These are phyloP conservation scores for Dioszegia hungarica DNA, from an alignment of 768 basidiomycete genomes.

Conservation along the genomic window DNA sequence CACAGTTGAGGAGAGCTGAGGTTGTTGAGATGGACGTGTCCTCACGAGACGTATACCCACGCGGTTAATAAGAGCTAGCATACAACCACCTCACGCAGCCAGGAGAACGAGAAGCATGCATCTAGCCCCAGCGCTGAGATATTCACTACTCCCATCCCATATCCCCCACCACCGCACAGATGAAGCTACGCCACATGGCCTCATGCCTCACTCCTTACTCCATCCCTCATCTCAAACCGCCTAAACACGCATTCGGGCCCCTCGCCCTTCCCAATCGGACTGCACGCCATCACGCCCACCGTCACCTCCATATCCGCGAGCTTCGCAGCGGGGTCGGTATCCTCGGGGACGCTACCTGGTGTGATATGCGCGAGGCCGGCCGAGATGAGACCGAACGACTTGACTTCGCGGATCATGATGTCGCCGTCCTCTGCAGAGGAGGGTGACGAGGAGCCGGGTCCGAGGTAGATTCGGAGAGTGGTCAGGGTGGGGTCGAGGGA, in stretches of 20 bases:
- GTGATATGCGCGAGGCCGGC: neutral
- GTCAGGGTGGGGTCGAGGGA: neutral
- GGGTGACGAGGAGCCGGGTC: neutral
- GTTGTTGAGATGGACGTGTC: no score
- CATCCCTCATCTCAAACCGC: conserved; percentile 21
- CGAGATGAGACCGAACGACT: neutral
- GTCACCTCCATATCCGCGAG: conserved; percentile 12
- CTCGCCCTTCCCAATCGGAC: conserved; percentile 19
- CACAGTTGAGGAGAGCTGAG: no score
- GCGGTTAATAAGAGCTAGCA: no score
- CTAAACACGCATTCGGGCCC: conserved; percentile 16
- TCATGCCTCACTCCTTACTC: neutral
- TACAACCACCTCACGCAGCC: no score
- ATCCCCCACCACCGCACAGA: no score
- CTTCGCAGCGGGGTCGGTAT: neutral
- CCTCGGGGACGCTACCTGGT: neutral
- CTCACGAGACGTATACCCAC: no score
- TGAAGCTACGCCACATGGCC: neutral
- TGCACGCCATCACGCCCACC: conserved; percentile 35
- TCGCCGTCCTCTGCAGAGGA: neutral
- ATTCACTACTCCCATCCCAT: no score
- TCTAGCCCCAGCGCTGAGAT: no score
- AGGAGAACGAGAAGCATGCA: no score
- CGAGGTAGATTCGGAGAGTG: neutral
- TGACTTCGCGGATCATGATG: conserved; percentile 1